Percentiles rank a stretch among this genome's conserved stretches.
These are phyloP conservation scores for Pyrrhoderma noxium DNA, from an alignment of 1,284 basidiomycete species.

Conservation along the genomic window DNA sequence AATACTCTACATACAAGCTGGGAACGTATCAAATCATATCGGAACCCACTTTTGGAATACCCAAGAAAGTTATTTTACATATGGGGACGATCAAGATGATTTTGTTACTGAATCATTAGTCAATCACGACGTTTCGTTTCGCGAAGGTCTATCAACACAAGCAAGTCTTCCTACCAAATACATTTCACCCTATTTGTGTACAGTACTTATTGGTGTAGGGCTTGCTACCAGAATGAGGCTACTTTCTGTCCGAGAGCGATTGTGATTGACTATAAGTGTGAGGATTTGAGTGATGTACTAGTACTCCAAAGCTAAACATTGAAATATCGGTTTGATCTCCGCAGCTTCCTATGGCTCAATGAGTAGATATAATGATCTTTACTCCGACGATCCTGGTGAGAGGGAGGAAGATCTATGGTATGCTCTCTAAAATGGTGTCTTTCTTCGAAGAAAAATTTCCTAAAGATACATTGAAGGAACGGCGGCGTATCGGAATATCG, in stretches of 20 bases:
- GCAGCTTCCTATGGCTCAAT: slow-evolving; percentile 55
- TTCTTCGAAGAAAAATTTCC: too few species aligned
- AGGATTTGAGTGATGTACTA: slow-evolving; percentile 21
- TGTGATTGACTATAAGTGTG: slow-evolving; percentile 60
- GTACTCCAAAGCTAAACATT: too few species aligned
- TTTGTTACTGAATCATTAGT: slow-evolving; percentile 30
- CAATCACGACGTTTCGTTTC: slow-evolving; percentile 54
- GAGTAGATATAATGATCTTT: slow-evolving; percentile 35
- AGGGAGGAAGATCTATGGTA: slow-evolving; percentile 26
- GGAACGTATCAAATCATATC: slow-evolving; percentile 54
- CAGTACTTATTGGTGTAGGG: slow-evolving; percentile 3
- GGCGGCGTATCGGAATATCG: slow-evolving; percentile 43
- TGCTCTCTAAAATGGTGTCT: not conserved
- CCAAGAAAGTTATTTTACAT: slow-evolving; percentile 61
- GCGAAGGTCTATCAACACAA: slow-evolving; percentile 40
- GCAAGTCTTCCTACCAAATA: slow-evolving; percentile 34
- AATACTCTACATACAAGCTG: slow-evolving; percentile 71
- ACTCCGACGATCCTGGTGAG: slow-evolving; percentile 26
- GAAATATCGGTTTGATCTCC: not conserved
- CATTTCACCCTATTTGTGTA: slow-evolving; percentile 13
- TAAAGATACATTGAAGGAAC: slow-evolving; percentile 35
- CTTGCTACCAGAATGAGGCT: slow-evolving; percentile 37
- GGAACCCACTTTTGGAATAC: slow-evolving; percentile 79
- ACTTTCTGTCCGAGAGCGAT: slow-evolving; percentile 59
- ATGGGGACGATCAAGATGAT: slow-evolving; percentile 30